These are phyloP conservation scores for Sporopachydermia cereana DNA, from an alignment of 1,139 yeast genomes.

Conservation along the genomic window DNA sequence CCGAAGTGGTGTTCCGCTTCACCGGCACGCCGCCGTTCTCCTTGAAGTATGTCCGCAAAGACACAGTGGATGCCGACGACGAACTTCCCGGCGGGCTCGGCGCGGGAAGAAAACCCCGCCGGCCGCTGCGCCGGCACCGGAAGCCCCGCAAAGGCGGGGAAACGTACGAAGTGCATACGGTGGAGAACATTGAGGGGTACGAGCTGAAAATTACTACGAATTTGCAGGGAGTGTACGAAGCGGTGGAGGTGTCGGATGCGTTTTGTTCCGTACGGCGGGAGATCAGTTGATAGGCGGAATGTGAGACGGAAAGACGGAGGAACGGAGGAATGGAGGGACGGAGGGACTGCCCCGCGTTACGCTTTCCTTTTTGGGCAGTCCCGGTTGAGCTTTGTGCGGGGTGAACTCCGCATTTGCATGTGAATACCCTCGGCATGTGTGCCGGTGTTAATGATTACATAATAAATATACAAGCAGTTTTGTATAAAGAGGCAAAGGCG, in stretches of 20 bases:
- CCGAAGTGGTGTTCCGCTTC: constrained; percentile 56
- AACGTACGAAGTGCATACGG: constrained; percentile 34
- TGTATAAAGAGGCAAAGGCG: too few relatives aligned
- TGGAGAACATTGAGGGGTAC: constrained; percentile 54
- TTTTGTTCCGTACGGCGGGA: constrained; percentile 47
- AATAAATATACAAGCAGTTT: too few relatives aligned
- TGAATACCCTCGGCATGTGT: too few relatives aligned
- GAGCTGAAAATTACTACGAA: constrained; percentile 67
- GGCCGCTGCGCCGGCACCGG: constrained; percentile 19
- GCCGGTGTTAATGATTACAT: too few relatives aligned
- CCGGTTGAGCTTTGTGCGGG: too few relatives aligned
- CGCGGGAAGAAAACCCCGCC: constrained; percentile 8
- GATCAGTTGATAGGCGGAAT: background rate
- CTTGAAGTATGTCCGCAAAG: constrained; percentile 42
- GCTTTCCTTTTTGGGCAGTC: too few relatives aligned
- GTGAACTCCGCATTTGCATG: too few relatives aligned
- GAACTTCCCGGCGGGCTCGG: constrained; percentile 16
- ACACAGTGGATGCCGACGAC: constrained; percentile 21
- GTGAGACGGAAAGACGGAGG: too few relatives aligned
- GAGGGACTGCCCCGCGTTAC: too few relatives aligned
- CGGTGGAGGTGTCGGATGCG: constrained; percentile 73
- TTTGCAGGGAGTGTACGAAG: constrained; percentile 89
- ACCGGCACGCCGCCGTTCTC: constrained; percentile 57
- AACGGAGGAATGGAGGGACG: too few relatives aligned
- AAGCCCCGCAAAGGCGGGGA: constrained; percentile 14